Evolutionary conservation across 352 stramenopile species (phyloP), one percentile per base, ranked within the genome.

Genomic region (Pythium guiyangense): DNA sequence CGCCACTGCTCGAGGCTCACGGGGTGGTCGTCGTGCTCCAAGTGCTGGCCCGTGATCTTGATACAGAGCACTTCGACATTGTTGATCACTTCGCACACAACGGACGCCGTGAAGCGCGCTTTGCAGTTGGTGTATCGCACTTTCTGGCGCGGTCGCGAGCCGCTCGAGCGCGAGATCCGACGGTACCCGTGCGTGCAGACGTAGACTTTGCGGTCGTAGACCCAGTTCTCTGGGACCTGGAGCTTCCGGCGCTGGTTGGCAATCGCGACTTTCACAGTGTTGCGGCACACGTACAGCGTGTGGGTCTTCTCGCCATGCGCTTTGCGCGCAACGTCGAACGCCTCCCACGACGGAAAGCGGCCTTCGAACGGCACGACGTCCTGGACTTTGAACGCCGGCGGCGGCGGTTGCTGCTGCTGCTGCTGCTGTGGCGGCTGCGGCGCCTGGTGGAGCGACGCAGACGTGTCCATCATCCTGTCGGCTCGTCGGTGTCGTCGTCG

Each of bases 251-350:
- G 79, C 54, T 80, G 79, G 66, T 90, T 90, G 62, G 79, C 79
- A 26, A 86, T 70, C 27, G 76, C 73, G 48, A 90, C 79, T 52
- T 88, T 85, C 47, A 90, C 77, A 11, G 77, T 88, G 59, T 90
- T 90, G 53, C 79, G 79, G 54, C 79, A 90, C 52, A 90, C 79
- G 65, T 90, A 90, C 69, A 90, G 84, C 35, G 77, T 90, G 75
- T 84, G 71, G 26, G 79, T 90, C 63, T 86, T 86, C 60, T 90
- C 79, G 59, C 79, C 79, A 59, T 90, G 79, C 8, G 75, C 73
- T 49, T 73, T 79, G 26, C 79, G 73, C 45, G 77, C 79, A 10
- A 84, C 57, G 48, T 90, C 79, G 40, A 90, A 88, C 31, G 75
- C 77, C 66, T 88, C 79, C 79, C 79, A 90, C n/a, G 79, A 90